Conservation (phyloP, 805 yeast genomes). For the Pichia occidentalis region DNA sequence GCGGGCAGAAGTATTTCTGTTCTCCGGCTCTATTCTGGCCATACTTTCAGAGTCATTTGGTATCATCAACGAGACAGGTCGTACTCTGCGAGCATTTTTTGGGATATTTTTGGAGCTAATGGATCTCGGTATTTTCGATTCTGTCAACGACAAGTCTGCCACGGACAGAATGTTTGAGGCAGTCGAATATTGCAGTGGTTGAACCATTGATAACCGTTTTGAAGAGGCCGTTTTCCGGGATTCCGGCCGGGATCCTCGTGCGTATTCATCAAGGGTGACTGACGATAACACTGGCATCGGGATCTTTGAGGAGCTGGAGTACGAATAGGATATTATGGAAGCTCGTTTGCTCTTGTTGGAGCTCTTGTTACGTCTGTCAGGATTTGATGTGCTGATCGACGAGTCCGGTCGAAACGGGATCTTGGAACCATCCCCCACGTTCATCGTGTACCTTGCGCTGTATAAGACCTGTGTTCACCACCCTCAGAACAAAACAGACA, state of each 20-base stretch:
- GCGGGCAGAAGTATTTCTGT: no score
- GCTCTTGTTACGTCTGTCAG: background rate
- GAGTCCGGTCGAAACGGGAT: slow-evolving; percentile 2
- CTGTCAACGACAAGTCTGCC: background rate
- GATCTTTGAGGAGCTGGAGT: background rate
- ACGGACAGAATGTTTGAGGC: no score
- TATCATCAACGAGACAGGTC: no score
- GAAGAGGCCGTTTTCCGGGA: no score
- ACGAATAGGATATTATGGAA: background rate
- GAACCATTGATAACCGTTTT: no score
- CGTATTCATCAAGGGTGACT: background rate
- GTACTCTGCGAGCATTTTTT: no score
- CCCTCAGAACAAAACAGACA: no score
- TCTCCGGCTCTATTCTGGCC: no score
- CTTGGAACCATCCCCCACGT: slow-evolving; percentile 13
- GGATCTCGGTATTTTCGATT: slow-evolving; percentile 8
- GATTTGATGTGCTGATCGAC: background rate
- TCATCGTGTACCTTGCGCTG: no score
- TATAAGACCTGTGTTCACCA: no score
- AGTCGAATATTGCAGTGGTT: no score
- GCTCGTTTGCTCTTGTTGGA: background rate
- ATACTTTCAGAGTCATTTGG: background rate
- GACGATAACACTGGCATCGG: slow-evolving; percentile 2
- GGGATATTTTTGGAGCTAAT: slow-evolving; percentile 1
- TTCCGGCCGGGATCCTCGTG: no score